Evolutionary conservation across 208 protist genomes (phyloP).

Genomic region (Porcisia deanei): DNA sequence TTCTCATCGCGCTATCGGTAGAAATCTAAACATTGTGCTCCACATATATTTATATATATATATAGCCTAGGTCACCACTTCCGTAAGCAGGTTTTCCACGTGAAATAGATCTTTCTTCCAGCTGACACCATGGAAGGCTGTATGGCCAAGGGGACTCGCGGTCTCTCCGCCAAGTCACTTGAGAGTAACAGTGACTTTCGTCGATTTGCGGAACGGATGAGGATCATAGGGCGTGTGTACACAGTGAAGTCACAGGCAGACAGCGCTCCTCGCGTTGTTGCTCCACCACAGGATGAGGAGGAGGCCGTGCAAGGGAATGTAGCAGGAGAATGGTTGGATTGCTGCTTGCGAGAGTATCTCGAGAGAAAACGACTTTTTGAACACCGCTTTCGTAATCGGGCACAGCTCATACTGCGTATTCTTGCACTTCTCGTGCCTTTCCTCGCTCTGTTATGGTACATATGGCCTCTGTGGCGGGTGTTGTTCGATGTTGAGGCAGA

Average conservation of each 20-base stretch:
- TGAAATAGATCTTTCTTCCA: not conserved
- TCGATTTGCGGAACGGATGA: conserved; percentile 35
- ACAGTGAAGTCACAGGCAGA: conserved; percentile 23
- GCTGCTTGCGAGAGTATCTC: conserved; percentile 73
- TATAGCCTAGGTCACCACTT: not conserved
- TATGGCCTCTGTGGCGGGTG: conserved; percentile 81
- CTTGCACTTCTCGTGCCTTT: conserved; percentile 28
- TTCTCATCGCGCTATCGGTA: not conserved
- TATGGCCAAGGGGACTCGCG: not conserved
- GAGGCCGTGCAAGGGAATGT: not conserved
- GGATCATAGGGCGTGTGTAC: conserved; percentile 23
- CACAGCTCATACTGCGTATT: conserved; percentile 28
- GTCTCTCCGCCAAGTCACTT: conserved; percentile 22
- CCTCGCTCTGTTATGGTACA: conserved; percentile 32
- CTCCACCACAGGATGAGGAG: conserved; percentile 8
- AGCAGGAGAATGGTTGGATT: conserved; percentile 52
- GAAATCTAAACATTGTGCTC: not conserved
- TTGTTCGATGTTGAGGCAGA: conserved; percentile 79
- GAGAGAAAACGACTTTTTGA: conserved; percentile 55
- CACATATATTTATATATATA: not conserved
- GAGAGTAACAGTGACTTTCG: conserved; percentile 34
- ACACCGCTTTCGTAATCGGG: conserved; percentile 23
- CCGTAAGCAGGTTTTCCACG: too few species aligned
- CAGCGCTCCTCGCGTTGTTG: not conserved
- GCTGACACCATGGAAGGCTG: conserved; percentile 9